Percentiles rank a stretch among this genome's conserved stretches.
phyloP scores from a whole-genome alignment of 495 filamentous ascomycete species.

The Annulohypoxylon maeteangense region DNA sequence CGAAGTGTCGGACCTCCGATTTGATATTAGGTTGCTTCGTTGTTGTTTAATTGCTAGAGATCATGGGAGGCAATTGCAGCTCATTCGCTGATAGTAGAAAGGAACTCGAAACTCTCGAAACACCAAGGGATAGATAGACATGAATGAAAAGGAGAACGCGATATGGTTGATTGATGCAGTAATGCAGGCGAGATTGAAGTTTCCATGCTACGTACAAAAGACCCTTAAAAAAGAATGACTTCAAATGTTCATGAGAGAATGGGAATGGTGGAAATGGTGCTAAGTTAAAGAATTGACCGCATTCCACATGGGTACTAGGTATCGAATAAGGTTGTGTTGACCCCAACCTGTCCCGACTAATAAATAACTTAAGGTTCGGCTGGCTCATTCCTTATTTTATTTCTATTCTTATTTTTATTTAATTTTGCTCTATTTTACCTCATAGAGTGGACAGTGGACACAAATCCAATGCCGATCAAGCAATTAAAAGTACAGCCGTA shows the following conservation, averaged over 20 bases:
- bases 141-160: conserved; percentile 12
- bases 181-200: conserved; percentile 34
- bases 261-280: neutral
- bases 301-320: neutral
- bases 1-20: conserved; percentile 27
- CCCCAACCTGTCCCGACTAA: conserved; percentile 9
- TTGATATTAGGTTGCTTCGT: conserved; percentile 12
- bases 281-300: conserved; percentile 4
- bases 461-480: conserved; percentile 25
- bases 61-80: conserved; percentile 14
- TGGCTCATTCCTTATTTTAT: neutral
- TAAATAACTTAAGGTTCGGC: neutral
- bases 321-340: conserved; percentile 11
- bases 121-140: conserved; percentile 7
- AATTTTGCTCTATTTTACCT: too few relatives aligned
- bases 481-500: conserved; percentile 34
- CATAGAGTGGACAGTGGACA: neutral
- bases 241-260: neutral
- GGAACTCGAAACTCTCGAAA: neutral
- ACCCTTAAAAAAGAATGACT: conserved; percentile 14
- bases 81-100: conserved; percentile 20
- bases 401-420: too few relatives aligned
- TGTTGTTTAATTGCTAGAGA: conserved; percentile 25
- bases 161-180: conserved; percentile 35
- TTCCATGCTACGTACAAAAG: conserved; percentile 28